phyloP scores from a whole-genome alignment of 805 yeast genomes.

The Wickerhamomyces chambardii region DNA sequence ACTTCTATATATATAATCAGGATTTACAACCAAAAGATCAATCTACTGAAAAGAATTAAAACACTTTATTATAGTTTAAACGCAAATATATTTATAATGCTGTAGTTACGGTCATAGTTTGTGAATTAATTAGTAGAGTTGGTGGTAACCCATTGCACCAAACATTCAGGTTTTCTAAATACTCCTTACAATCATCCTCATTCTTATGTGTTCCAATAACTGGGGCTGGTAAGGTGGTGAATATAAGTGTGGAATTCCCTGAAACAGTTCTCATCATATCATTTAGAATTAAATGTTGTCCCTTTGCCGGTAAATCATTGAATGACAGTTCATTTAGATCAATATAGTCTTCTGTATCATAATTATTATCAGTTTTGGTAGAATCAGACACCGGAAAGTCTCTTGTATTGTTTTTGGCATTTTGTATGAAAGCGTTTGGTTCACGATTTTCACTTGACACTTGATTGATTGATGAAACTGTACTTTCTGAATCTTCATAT shows the following conservation, averaged over 20 bases:
- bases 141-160: slow-evolving; percentile 88
- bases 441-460: too few relatives aligned
- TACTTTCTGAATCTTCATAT: slow-evolving; percentile 4
- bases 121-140: slow-evolving; percentile 73
- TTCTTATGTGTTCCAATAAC: slow-evolving; percentile 70
- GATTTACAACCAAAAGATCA: too few relatives aligned
- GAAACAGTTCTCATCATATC: slow-evolving; percentile 72
- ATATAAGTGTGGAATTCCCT: slow-evolving; percentile 58
- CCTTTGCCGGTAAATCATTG: slow-evolving; percentile 84
- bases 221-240: slow-evolving; percentile 89
- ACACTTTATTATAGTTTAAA: too few relatives aligned
- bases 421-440: too few relatives aligned
- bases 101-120: slow-evolving; percentile 93
- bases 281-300: slow-evolving; percentile 83
- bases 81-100: slow-evolving; percentile 39
- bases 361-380: slow-evolving; percentile 5
- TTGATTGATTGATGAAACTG: too few relatives aligned
- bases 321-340: slow-evolving; percentile 41
- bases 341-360: slow-evolving; percentile 19
- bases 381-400: too few relatives aligned
- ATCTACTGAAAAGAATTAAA: too few relatives aligned
- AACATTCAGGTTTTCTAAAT: slow-evolving; percentile 63
- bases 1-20: too few relatives aligned
- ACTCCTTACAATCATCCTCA: slow-evolving; percentile 61
- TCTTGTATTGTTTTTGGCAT: too few relatives aligned